phyloP scores from a whole-genome alignment of 2,329 filamentous ascomycete genomes.

The Ceratocystis ficicola region DNA sequence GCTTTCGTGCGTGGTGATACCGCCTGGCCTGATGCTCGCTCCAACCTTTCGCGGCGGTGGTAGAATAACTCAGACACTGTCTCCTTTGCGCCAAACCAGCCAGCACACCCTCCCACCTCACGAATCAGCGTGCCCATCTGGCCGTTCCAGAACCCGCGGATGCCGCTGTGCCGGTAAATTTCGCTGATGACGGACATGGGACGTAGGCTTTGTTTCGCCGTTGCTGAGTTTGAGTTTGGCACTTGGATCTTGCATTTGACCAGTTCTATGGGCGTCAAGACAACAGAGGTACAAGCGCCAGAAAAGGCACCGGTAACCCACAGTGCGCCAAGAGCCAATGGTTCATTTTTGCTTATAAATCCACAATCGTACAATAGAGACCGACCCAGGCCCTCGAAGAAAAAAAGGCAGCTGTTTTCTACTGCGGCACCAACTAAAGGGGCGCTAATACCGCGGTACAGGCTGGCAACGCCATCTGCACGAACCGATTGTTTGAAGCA shows the following conservation, averaged over 20 bases:
- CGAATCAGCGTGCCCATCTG: conserved; percentile 87
- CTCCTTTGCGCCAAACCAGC: conserved; percentile 92
- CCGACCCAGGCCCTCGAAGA: conserved; percentile 70
- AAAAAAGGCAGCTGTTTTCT: conserved; percentile 85
- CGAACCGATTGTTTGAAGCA: conserved; percentile 81
- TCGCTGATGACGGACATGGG: conserved; percentile 62
- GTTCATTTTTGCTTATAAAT: conserved; percentile 39
- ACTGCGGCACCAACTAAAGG: conserved; percentile 82
- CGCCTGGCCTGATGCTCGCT: conserved; percentile 34
- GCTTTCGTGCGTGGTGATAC: conserved; percentile 47
- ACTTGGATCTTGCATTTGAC: conserved; percentile 99
- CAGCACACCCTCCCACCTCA: conserved; percentile 82
- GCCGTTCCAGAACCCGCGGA: conserved; percentile 86
- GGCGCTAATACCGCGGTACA: conserved; percentile 88
- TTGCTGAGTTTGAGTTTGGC: conserved; percentile 30
- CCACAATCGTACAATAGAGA: conserved; percentile 47
- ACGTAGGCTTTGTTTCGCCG: conserved; percentile 37
- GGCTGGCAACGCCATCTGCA: conserved; percentile 62
- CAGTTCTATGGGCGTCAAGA: conserved; percentile 89
- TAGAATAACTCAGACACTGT: conserved; percentile 62
- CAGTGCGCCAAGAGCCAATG: conserved; percentile 62
- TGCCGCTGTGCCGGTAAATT: conserved; percentile 69
- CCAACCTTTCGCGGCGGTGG: conserved; percentile 38
- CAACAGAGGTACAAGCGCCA: conserved; percentile 76
- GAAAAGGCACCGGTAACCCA: conserved; percentile 73